Percentiles rank a stretch among this genome's conserved stretches.
Conservation (phyloP, 345 rosid species). For the Ceriops zippeliana region DNA sequence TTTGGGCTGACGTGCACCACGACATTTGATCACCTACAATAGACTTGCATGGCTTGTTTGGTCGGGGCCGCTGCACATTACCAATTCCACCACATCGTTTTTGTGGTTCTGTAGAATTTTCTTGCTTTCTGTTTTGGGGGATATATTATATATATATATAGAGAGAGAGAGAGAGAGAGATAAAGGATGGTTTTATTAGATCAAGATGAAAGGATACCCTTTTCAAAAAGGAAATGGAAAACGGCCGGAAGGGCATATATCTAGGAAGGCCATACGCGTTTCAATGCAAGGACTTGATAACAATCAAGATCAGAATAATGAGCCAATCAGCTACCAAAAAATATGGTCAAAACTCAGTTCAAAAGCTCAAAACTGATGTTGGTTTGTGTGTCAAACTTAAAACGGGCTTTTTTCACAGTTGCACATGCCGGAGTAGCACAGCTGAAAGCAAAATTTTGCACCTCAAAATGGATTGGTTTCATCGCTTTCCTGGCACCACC, state of each 20-base stretch:
- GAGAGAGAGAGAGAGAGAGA: no score
- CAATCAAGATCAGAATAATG: slow-evolving; percentile 4
- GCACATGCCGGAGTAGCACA: neutral
- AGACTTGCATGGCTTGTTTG: neutral
- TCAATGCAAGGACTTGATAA: no score
- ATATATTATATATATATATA: no score
- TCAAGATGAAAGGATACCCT: slow-evolving; percentile 3
- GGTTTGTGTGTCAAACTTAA: neutral
- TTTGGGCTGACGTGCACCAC: slow-evolving; percentile 45
- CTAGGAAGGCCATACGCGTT: no score
- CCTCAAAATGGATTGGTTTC: neutral
- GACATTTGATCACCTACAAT: slow-evolving; percentile 8
- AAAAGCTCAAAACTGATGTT: neutral
- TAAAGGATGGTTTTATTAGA: neutral
- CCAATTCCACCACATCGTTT: neutral
- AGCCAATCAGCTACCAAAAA: neutral
- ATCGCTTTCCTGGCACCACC: slow-evolving; percentile 8
- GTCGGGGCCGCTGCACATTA: no score
- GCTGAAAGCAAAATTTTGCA: slow-evolving; percentile 5
- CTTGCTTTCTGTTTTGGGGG: slow-evolving; percentile 4
- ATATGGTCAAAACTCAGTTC: neutral
- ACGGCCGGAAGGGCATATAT: no score
- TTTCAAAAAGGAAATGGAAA: neutral
- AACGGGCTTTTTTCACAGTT: neutral
- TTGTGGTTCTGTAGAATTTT: slow-evolving; percentile 10